A percentile compares a stretch with the other conserved stretches of the same genome.
Conservation (phyloP, 345 rosid genomes). For the Eucalyptus erythrocorys region DNA sequence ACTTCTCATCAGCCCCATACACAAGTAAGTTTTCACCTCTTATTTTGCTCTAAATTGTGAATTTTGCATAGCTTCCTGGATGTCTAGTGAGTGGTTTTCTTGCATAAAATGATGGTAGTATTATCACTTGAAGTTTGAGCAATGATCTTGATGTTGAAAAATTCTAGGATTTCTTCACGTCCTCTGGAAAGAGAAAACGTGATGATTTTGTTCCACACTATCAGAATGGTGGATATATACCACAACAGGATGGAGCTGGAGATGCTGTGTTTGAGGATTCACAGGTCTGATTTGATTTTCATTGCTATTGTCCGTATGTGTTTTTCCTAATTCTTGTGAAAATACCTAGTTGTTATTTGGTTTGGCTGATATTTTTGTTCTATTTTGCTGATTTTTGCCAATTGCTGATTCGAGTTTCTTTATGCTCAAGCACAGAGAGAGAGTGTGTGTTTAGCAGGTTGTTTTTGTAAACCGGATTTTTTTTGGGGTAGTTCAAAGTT, state of each 20-base stretch:
- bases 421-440: neutral
- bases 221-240: slow-evolving; percentile 82
- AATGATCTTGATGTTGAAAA: slow-evolving; percentile 2
- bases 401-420: neutral
- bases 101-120: neutral
- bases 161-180: slow-evolving; percentile 74
- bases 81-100: neutral
- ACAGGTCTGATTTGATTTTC: slow-evolving; percentile 6
- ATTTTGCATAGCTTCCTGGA: neutral
- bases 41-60: neutral
- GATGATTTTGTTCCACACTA: slow-evolving; percentile 60
- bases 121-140: neutral
- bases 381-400: neutral
- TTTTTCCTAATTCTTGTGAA: neutral
- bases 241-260: slow-evolving; percentile 95
- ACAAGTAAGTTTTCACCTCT: slow-evolving; percentile 35
- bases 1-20: slow-evolving; percentile 61
- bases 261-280: slow-evolving; percentile 35
- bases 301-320: neutral
- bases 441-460: neutral
- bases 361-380: neutral
- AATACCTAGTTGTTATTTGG: neutral
- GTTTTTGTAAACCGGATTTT: neutral
- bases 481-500: neutral
- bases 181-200: slow-evolving; percentile 87